Conservation (phyloP, 352 stramenopile species). For the Blastocystis sp. region DNA sequence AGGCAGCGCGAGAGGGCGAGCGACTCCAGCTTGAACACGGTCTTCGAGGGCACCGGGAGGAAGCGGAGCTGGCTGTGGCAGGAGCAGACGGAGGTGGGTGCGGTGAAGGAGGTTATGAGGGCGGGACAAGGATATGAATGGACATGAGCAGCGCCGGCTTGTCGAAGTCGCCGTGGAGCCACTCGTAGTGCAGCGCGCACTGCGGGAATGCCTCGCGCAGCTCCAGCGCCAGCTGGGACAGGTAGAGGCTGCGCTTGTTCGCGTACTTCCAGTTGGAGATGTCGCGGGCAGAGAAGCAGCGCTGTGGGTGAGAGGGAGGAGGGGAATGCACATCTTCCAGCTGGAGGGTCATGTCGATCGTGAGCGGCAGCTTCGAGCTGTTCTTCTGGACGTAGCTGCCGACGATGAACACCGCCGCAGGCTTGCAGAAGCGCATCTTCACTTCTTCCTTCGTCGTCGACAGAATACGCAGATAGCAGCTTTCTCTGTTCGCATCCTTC, state of each 20-base stretch:
- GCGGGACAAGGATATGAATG: too few relatives aligned
- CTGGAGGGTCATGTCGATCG: slow-evolving; percentile 39
- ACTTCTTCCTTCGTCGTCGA: background rate
- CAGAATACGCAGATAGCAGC: background rate
- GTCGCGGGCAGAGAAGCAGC: background rate
- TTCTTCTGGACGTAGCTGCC: slow-evolving; percentile 42
- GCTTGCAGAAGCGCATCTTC: slow-evolving; percentile 23
- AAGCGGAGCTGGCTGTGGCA: background rate
- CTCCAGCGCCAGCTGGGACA: background rate
- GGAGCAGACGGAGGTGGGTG: slow-evolving; percentile 10
- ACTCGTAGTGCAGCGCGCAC: slow-evolving; percentile 9
- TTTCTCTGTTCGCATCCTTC: background rate
- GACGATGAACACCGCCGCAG: slow-evolving; percentile 12
- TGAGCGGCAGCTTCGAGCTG: background rate
- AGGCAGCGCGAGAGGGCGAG: background rate
- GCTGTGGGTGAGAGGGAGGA: background rate
- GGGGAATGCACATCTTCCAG: background rate
- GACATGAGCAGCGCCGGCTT: slow-evolving; percentile 8
- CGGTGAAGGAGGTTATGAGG: background rate
- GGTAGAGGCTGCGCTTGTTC: slow-evolving; percentile 35
- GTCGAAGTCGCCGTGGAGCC: slow-evolving; percentile 49
- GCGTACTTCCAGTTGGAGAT: slow-evolving; percentile 42
- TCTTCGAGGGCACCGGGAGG: slow-evolving; percentile 6
- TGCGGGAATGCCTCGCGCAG: background rate
- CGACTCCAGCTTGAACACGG: background rate